Percentiles rank a stretch among this genome's conserved stretches.
phyloP scores from a whole-genome alignment of 83 land plant species.

The Thuja plicata region DNA sequence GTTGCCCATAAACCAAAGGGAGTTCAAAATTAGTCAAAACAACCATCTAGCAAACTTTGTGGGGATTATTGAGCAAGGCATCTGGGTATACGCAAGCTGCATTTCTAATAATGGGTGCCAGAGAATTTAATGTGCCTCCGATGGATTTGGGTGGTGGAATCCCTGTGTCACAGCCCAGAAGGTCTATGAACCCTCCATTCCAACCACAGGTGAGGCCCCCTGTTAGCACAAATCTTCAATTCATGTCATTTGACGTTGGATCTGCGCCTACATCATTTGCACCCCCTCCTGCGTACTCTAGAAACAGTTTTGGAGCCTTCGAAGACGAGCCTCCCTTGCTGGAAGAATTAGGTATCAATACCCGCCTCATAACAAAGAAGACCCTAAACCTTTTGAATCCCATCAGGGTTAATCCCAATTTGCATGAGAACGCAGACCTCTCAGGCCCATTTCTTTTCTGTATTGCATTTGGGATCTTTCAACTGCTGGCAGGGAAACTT shows the following conservation, averaged over 20 bases:
- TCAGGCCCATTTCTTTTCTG: slow-evolving; percentile 85
- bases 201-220: slow-evolving; percentile 34
- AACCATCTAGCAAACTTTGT: background rate
- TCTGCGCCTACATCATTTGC: slow-evolving; percentile 44
- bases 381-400: slow-evolving; percentile 80
- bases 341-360: slow-evolving; percentile 95
- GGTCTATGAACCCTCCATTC: slow-evolving; percentile 43
- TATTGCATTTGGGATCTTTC: slow-evolving; percentile 82
- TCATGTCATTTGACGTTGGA: slow-evolving; percentile 86
- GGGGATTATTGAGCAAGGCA: background rate
- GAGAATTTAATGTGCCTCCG: slow-evolving; percentile 65
- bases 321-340: slow-evolving; percentile 96
- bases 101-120: slow-evolving; percentile 10
- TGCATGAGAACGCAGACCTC: slow-evolving; percentile 89
- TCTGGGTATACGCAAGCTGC: background rate
- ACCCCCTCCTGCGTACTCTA: slow-evolving; percentile 12
- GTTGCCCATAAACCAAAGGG: background rate
- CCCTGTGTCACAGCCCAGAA: slow-evolving; percentile 45
- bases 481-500: slow-evolving; percentile 89
- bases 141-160: slow-evolving; percentile 55
- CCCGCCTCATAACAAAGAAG: slow-evolving; percentile 77
- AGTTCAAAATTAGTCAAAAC: background rate
- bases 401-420: slow-evolving; percentile 53
- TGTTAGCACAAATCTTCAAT: slow-evolving; percentile 60
- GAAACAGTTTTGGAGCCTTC: slow-evolving; percentile 38